phyloP scores from a whole-genome alignment of 495 filamentous ascomycete species.

The Aspergillus haitiensis region DNA sequence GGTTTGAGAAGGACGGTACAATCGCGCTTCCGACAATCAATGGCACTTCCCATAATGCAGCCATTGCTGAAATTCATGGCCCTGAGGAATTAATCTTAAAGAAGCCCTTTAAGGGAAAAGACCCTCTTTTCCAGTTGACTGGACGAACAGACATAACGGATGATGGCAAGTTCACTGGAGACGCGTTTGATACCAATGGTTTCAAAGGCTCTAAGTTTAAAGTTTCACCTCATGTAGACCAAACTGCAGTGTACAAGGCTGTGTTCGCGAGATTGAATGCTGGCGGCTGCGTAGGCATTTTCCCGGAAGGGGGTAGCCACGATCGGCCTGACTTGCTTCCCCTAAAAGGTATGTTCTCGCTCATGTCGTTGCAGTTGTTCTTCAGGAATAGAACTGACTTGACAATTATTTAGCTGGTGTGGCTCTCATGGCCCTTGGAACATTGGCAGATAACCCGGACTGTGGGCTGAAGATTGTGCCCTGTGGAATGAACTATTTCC shows the following conservation, averaged over 20 bases:
- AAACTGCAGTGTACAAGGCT: slow-evolving; percentile 87
- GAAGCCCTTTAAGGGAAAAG: slow-evolving; percentile 73
- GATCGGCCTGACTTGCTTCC: slow-evolving; percentile 92
- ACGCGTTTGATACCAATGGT: slow-evolving; percentile 39
- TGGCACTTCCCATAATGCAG: slow-evolving; percentile 71
- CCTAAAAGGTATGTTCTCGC: slow-evolving; percentile 65
- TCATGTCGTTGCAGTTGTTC: background rate
- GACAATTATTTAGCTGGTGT: slow-evolving; percentile 68
- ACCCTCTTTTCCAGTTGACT: slow-evolving; percentile 74
- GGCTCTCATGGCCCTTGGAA: slow-evolving; percentile 95
- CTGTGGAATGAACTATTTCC: slow-evolving; percentile 99
- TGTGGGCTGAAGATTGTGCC: slow-evolving; percentile 98
- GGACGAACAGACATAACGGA: slow-evolving; percentile 66
- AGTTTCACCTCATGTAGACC: slow-evolving; percentile 89
- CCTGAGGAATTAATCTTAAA: slow-evolving; percentile 83
- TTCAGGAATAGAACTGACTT: slow-evolving; percentile 7
- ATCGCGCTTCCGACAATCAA: slow-evolving; percentile 83
- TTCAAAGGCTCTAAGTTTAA: slow-evolving; percentile 84
- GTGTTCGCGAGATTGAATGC: slow-evolving; percentile 78
- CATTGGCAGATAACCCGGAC: slow-evolving; percentile 81
- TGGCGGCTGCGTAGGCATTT: slow-evolving; percentile 93
- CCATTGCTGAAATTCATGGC: slow-evolving; percentile 75
- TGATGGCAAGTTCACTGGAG: slow-evolving; percentile 53
- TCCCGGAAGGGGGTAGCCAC: slow-evolving; percentile 96
- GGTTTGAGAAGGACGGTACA: slow-evolving; percentile 75